Evolutionary conservation across 257 asterid genomes (phyloP).

Genomic region (Vinca minor): DNA sequence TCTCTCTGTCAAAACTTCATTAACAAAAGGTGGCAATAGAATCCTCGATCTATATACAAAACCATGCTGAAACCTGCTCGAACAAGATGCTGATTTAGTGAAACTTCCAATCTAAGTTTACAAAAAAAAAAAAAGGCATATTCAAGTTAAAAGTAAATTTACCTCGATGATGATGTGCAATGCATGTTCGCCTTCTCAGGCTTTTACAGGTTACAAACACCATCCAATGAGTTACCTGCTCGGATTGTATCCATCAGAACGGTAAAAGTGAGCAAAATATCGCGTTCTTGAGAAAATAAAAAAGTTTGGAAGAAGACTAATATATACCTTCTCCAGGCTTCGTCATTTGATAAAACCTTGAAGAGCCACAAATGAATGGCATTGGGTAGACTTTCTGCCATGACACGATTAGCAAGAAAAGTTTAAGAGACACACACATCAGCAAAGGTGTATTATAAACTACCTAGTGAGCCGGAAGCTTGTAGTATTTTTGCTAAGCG

Average conservation of each 20-base stretch:
- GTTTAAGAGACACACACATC: too few species aligned
- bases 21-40: too few species aligned
- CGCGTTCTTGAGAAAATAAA: too few species aligned
- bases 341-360: neutral
- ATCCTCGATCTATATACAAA: too few species aligned
- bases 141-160: neutral
- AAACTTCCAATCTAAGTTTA: too few species aligned
- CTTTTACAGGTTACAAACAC: too few species aligned
- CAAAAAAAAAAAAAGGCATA: too few species aligned
- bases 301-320: neutral
- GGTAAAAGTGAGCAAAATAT: too few species aligned
- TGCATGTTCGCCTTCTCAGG: constrained; percentile 9
- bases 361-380: neutral
- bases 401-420: neutral
- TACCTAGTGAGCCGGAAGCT: neutral
- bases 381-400: neutral
- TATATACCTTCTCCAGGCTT: neutral
- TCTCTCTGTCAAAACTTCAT: too few species aligned
- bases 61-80: neutral
- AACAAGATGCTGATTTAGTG: neutral
- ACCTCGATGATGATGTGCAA: neutral
- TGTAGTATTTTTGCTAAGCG: neutral
- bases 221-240: too few species aligned
- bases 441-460: too few species aligned
- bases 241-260: too few species aligned